Evolutionary conservation across 441 rosid genomes (phyloP), one percentile per base, ranked within the genome.

Genomic region (Gossypium schwendimanii): DNA sequence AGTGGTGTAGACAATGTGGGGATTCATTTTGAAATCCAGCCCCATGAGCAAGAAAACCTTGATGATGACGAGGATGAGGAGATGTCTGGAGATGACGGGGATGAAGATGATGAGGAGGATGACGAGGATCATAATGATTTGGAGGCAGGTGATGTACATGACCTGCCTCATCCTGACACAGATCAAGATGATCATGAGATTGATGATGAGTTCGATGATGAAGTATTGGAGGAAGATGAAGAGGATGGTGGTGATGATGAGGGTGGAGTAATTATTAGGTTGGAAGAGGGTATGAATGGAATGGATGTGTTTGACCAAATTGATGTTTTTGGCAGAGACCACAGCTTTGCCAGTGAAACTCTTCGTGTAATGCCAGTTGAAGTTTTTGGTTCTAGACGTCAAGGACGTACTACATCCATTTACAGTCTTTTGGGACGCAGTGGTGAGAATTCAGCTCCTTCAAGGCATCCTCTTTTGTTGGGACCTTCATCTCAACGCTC

Each of bases 181-280:
- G 98, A 96, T 87, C 98, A 91, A 81, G 99, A 96, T 84, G 99
- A 93, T 77, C 97, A 90, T 83, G 99, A 96, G 83, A 89, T 96
- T 71, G 98, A 96, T 81, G 96, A 89, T 81, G 96, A 87, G 69
- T 88, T 89, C 73, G 99, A 93, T 84, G 99, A 95, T 79, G 99
- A 93, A 82, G 89, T 91, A 71, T 70, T 90, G 83, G 99, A 91
- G 78, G 99, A 93, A 73, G 98, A 91, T 63, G 99, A 93, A 41
- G 99, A 95, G n/a, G 99, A 93, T 24, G 99, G 91, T 72, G 99
- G 84, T 47, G 98, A 92, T 75, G 99, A 92, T 64, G 97, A 89
- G 77, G 97, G 89, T 61, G 95, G 98, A 33, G 94, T 95, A 73
- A 88, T 95, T 80, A 89, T 95, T 47, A 77, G 98, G 78, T 87